Base-by-base conservation (phyloP, 345 rosid species). In the Euphorbia lathyris region DNA sequence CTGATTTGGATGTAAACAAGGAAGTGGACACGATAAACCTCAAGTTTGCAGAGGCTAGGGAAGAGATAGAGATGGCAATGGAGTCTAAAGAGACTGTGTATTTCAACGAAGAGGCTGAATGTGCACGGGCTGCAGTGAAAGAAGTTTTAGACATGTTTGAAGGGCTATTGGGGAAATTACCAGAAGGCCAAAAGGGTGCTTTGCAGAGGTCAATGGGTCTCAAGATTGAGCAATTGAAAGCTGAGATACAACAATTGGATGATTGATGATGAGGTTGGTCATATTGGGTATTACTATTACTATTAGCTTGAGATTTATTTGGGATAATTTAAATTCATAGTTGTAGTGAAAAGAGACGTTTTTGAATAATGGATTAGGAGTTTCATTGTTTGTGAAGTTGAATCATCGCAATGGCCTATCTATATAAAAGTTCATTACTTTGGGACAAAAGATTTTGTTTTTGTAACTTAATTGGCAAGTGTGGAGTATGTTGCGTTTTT, bases 11-110 rank as follows among this genome's bases (percentile, higher is more conserved):
- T 66, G 82, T 82, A 64, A 85, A 88, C 89, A 83, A 77, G 47
- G 90, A 84, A 4, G 96, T 95, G 40, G 98, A 92, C 80, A 58
- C 66, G 82, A 90, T 95, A 69, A 92, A 95, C 86, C 88, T 87
- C 71, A 90, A 88, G 77, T 95, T 95, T 71, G 99, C 88, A 13
- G 97, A 95, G 81, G 99, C 99, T n/a, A 91, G 99, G 59, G 97
- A 95, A 77, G 99, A 95, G 91, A 88, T 92, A 63, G 97, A 95
- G 67, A 83, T 85, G 94, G 97, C 97, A n/a, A 84, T 87, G 96
- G 99, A 92, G 5, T 84, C 98, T 9, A 95, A 95, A 26, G 99
- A 95, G 80, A 92, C 97, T 12, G 89, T 92, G 58, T 95, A 90
- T 76, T 95, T 95, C 80, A 61, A 95, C 64, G 99, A 95, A 70